Base-by-base conservation (phyloP, 2,329 filamentous ascomycete species). In the Xylariaceae sp. region DNA sequence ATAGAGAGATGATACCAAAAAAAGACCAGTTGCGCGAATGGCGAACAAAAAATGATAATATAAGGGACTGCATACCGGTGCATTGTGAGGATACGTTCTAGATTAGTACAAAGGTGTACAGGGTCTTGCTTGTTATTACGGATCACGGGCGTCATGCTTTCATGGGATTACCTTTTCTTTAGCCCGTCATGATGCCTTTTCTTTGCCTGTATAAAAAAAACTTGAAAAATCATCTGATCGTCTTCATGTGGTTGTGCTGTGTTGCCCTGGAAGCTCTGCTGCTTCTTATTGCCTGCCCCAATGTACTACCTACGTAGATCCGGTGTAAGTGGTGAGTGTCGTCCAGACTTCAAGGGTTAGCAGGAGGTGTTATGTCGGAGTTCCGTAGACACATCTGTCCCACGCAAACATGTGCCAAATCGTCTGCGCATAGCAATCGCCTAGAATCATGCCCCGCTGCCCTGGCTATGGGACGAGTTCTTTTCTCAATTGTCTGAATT, bases 201-300 rank as follows among this genome's bases (percentile, higher is more conserved):
- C 66, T 64, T 69, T 69, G 62, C 65, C 67, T 75, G 73, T 75
- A 74, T 66, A 74, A 75, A 73, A 69, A 69, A 63, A 71, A 72
- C 63, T 42, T 42, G 3, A n/a, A 69, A 70, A 62, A 60, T 30
- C 23, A 56, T 30, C 52, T 13, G 11, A 51, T n/a, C 5, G 4
- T 30, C 34, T 55, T 13, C 18, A 53, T 30, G 7, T 9, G 8
- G 44, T 45, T 49, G 17, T 53, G 42, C 15, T 37, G 15, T 35
- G n/a, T 55, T 54, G 4, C 30, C 18, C 2, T 9, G 15, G 17
- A 18, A 15, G 42, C 13, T 45, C 2, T 13, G 2, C 1, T 45
- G 42, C 13, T 13, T n/a, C n/a, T 45, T 30, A 30, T 30, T 30
- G 23, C 23, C 23, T 30, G 23, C 3, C 23, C 23, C 23, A 30